Base-by-base conservation (phyloP, 306 rosid genomes). In the Lathyrus aphaca region DNA sequence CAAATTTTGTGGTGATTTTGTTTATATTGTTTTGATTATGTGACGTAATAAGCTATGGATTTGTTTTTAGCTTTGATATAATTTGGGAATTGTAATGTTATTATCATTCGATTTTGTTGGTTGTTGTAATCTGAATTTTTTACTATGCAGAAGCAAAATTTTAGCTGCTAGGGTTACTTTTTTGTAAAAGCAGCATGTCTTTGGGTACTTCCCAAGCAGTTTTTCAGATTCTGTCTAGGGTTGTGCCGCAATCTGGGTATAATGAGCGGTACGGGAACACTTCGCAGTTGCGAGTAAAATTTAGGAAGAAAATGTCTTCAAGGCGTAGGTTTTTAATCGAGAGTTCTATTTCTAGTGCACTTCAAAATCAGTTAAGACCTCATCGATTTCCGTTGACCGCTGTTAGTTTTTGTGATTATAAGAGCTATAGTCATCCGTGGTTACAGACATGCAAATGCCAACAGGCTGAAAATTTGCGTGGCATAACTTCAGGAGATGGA, bases 391-490 rank as follows among this genome's bases (percentile, higher is more conserved):
- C 23, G 7, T 72, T 78, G 67, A 48, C 57, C 44, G 74, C 77
- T 16, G 78, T 75, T 44, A 44, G 65, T 77, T 75, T 75, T 29
- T 16, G 8, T 18, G 71, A 70, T 38, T 74, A 54, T 35, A 57
- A 40, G 45, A 63, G 46, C 30, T 21, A 37, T 55, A 67, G 64
- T 43, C 73, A 40, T 48, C 72, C 46, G 9, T 17, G 79, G 69
- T 72, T 66, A 70, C 79, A 57, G 76, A 77, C 74, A 49, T 80
- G 92, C 80, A 88, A 83, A 79, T 88, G 97, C 82, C 87, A 86
- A 64, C 75, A 57, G 43, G 74, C 85, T 11, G 89, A 85, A 70
- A 81, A 80, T 45, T 54, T 27, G 8, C 73, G 89, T 40, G 86
- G 81, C 37, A 16, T 74, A 67, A 48, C 74, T 43, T 21, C 83